A percentile compares a stretch with the other conserved stretches of the same genome.
Evolutionary conservation across 2,329 filamentous ascomycete genomes (phyloP).

Genomic region (Cordyceps cicadae): DNA sequence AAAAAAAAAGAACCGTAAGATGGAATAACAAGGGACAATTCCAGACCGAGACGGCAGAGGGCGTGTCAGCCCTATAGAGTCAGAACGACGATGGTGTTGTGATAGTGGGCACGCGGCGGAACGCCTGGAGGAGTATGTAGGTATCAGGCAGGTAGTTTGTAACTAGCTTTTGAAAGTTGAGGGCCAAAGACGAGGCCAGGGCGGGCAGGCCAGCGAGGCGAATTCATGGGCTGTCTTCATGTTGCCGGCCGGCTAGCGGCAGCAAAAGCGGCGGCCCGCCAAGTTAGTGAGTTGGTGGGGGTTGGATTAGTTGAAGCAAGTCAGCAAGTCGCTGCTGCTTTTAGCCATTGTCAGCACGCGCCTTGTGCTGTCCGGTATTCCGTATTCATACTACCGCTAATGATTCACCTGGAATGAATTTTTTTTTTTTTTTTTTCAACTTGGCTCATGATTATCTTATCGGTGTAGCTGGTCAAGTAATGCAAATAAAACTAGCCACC

Average conservation of each 20-base stretch:
- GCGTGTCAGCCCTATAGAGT: neutral
- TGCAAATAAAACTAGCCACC: too few species aligned
- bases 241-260: neutral
- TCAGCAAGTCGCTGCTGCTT: too few species aligned
- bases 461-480: too few species aligned
- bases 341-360: too few species aligned
- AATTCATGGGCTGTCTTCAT: neutral
- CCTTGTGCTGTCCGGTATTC: too few species aligned
- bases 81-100: neutral
- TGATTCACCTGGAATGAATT: too few species aligned
- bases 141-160: neutral
- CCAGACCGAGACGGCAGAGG: neutral
- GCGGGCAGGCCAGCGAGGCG: neutral
- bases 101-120: neutral
- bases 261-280: neutral
- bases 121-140: too few species aligned
- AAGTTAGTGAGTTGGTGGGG: too few species aligned
- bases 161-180: neutral
- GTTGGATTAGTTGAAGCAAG: too few species aligned
- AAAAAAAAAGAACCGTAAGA: neutral
- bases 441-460: too few species aligned
- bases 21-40: neutral
- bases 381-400: too few species aligned
- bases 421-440: too few species aligned
- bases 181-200: neutral